Evolutionary conservation across 805 yeast genomes (phyloP).

Genomic region (Wickerhamiella siamensis): DNA sequence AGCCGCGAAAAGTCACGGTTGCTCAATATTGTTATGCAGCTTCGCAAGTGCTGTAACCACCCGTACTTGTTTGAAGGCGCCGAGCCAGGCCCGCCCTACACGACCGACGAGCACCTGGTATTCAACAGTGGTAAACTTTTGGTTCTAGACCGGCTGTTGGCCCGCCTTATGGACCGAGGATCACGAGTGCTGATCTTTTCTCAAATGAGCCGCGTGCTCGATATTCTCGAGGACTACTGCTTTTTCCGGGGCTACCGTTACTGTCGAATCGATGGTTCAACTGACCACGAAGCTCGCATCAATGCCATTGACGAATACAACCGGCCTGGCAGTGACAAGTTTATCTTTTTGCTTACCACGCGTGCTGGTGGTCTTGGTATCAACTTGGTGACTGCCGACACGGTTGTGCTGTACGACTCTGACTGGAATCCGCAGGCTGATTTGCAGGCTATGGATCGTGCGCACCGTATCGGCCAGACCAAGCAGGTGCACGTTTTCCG

Average conservation of each 20-base stretch:
- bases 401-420: conserved; percentile 75
- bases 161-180: conserved; percentile 57
- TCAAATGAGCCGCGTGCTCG: conserved; percentile 83
- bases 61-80: conserved; percentile 98
- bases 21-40: conserved; percentile 89
- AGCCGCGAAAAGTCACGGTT: conserved; percentile 85
- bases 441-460: conserved; percentile 95
- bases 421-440: conserved; percentile 99
- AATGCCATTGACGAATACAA: conserved; percentile 88
- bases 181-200: conserved; percentile 84
- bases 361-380: conserved; percentile 97
- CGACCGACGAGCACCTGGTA: conserved; percentile 90
- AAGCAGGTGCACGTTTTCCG: conserved; percentile 88
- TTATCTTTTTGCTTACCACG: conserved; percentile 74
- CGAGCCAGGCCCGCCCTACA: conserved; percentile 95
- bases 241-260: conserved; percentile 68
- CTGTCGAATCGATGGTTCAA: conserved; percentile 87
- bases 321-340: conserved; percentile 65
- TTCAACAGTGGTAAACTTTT: conserved; percentile 83
- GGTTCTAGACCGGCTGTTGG: conserved; percentile 68
- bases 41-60: conserved; percentile 92
- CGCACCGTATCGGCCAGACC: conserved; percentile 93
- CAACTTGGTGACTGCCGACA: conserved; percentile 81
- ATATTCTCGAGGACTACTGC: conserved; percentile 87
- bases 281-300: conserved; percentile 85